Evolutionary conservation across 2,329 filamentous ascomycete species (phyloP), one percentile per base, ranked within the genome.

Genomic region (Phyllosticta ampelicida): DNA sequence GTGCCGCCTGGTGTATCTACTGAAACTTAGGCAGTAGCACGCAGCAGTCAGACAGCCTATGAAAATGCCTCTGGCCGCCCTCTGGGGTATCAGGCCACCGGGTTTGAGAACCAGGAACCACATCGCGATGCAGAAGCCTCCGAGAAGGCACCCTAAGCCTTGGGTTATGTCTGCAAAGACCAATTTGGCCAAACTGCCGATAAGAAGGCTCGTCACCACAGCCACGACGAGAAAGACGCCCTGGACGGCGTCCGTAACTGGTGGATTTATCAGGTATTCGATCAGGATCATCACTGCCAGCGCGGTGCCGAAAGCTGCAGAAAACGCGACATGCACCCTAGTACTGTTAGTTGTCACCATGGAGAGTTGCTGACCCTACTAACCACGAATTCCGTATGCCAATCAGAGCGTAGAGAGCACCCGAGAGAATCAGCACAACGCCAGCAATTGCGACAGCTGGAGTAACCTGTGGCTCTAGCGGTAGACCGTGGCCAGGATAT

Each of bases 51-150:
- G 85, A 26, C 78, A 81, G 5, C 82, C 79, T 62, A 96, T 92
- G 64, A 97, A 86, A 20, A 87, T 84, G 9, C 83, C 80, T 68
- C 86, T 90, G 3, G 84, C 78, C 16, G 78, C 76, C 0, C 78
- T 78, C 2, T 79, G 77, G 4, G 77, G 75, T 48, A 96, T 77
- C 30, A 96, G 75, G 0, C 91, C 90, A 6, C 90, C 91, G 0
- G 84, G 78, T 58, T 84, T 85, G 50, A 96, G 73, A 21, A 85
- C 86, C 51, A 96, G 78, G 55, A 97, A 78, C 92, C 92, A 97
- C 90, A 95, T 95, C 68, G 85, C 84, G 8, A 94, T 68, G 62
- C 85, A 90, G 70, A 94, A 95, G 0, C 90, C 90, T 23, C 90
- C 90, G 0, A 96, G 77, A n/a, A 92, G 75, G 67, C 89, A 96